Conservation (phyloP, 2,329 filamentous ascomycete genomes). For the Ceratocystiopsis sp. region DNA sequence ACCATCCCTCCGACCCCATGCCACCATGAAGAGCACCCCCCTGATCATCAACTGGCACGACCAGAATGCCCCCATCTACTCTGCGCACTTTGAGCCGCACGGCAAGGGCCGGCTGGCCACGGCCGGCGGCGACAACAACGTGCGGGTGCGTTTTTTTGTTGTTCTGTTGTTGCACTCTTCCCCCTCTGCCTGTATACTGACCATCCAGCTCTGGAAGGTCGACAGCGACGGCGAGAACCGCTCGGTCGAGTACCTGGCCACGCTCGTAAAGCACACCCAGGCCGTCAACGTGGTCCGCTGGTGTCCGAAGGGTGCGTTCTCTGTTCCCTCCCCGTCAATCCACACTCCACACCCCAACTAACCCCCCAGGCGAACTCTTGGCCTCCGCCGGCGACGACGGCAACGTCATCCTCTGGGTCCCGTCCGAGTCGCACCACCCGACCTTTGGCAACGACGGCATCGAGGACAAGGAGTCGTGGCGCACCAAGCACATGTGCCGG, state of each 20-base stretch:
- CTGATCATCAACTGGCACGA: constrained; percentile 98
- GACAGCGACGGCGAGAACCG: constrained; percentile 71
- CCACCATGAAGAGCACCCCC: constrained; percentile 83
- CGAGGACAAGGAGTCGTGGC: constrained; percentile 94
- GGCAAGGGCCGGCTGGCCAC: constrained; percentile 87
- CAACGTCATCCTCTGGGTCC: constrained; percentile 92
- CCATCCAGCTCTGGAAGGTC: constrained; percentile 67
- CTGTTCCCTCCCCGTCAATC: not conserved
- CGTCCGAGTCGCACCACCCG: constrained; percentile 55
- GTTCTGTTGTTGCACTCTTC: no score
- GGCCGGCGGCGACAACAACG: constrained; percentile 89
- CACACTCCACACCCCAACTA: not conserved
- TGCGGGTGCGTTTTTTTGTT: constrained; percentile 45
- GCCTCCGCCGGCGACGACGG: constrained; percentile 94
- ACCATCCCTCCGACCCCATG: constrained; percentile 6
- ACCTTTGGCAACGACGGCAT: constrained; percentile 66
- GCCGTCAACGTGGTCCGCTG: constrained; percentile 96
- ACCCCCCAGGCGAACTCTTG: constrained; percentile 59
- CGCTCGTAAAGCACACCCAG: constrained; percentile 83
- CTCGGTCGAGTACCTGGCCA: constrained; percentile 82
- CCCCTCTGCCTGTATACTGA: not conserved
- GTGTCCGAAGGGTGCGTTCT: constrained; percentile 64
- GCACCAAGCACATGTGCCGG: constrained; percentile 93
- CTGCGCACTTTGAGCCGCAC: constrained; percentile 85
- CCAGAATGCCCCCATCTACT: constrained; percentile 92